These are phyloP conservation scores for Pyricularia grisea DNA, from an alignment of 2,329 filamentous ascomycete genomes.

Conservation along the genomic window DNA sequence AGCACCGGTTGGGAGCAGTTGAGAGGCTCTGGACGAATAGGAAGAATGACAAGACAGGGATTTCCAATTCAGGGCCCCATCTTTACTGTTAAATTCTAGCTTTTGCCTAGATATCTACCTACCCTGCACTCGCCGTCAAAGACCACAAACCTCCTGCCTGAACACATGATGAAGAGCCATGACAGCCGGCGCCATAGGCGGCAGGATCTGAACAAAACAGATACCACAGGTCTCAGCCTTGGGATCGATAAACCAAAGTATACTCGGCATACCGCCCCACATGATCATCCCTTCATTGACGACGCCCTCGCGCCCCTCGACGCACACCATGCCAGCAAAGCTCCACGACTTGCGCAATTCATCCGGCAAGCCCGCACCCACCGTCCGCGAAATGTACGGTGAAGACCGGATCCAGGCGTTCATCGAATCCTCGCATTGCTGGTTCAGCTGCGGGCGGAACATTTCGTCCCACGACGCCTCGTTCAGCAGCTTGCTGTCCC, in stretches of 20 bases:
- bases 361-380: background rate
- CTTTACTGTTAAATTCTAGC: background rate
- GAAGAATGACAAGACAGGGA: background rate
- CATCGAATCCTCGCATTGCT: background rate
- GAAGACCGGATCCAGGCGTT: background rate
- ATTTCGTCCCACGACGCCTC: conserved; percentile 43
- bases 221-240: background rate
- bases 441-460: conserved; percentile 27
- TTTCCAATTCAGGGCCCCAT: no score
- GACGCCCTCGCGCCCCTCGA: background rate
- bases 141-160: background rate
- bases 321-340: background rate
- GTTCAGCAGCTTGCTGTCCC: conserved; percentile 18
- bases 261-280: background rate
- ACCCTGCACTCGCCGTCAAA: background rate
- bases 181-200: background rate
- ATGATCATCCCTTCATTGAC: background rate
- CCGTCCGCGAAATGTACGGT: background rate
- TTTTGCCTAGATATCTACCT: background rate
- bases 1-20: no score
- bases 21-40: background rate
- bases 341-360: background rate
- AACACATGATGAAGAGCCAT: background rate
- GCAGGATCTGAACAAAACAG: background rate
- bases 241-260: background rate